Percentiles rank a stretch among this genome's conserved stretches.
Evolutionary conservation across 805 yeast genomes (phyloP).

Genomic region (Ogataea thermomethanolica): DNA sequence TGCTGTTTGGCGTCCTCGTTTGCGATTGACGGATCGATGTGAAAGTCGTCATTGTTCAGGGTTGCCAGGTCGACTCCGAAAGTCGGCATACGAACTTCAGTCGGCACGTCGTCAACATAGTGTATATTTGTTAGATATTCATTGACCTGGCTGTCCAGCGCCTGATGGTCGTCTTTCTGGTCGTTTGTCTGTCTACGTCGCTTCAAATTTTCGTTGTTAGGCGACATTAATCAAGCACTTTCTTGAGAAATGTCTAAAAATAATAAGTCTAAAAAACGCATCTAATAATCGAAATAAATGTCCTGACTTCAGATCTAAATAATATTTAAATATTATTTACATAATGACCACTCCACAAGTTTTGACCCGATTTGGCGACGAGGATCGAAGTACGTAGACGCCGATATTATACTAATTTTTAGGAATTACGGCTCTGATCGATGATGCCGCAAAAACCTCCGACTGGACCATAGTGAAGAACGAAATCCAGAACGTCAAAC

Average conservation of each 20-base stretch:
- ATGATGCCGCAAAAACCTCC: not conserved
- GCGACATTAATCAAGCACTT: conserved; percentile 3
- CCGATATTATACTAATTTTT: not conserved
- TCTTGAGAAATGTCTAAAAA: too few species aligned
- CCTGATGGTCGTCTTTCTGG: conserved; percentile 25
- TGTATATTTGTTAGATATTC: conserved; percentile 28
- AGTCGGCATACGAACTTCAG: conserved; percentile 18
- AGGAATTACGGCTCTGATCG: conserved; percentile 5
- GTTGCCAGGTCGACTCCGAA: conserved; percentile 25
- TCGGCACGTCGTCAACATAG: conserved; percentile 22
- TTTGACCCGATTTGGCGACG: not conserved
- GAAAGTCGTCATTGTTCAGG: conserved; percentile 24
- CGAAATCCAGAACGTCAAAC: conserved; percentile 16
- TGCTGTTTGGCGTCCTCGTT: conserved; percentile 11
- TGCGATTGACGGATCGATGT: conserved; percentile 25
- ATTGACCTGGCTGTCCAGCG: conserved; percentile 27
- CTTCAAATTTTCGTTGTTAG: conserved; percentile 1
- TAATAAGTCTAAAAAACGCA: too few species aligned
- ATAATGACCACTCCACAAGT: conserved; percentile 2
- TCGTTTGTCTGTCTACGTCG: conserved; percentile 7
- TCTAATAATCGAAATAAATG: too few species aligned
- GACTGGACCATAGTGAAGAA: conserved; percentile 8
- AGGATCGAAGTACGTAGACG: not conserved
- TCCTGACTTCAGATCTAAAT: too few species aligned
- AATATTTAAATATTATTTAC: not conserved